These are phyloP conservation scores for Podospora bellae-mahoneyi DNA, from an alignment of 495 filamentous ascomycete species.

Conservation along the genomic window DNA sequence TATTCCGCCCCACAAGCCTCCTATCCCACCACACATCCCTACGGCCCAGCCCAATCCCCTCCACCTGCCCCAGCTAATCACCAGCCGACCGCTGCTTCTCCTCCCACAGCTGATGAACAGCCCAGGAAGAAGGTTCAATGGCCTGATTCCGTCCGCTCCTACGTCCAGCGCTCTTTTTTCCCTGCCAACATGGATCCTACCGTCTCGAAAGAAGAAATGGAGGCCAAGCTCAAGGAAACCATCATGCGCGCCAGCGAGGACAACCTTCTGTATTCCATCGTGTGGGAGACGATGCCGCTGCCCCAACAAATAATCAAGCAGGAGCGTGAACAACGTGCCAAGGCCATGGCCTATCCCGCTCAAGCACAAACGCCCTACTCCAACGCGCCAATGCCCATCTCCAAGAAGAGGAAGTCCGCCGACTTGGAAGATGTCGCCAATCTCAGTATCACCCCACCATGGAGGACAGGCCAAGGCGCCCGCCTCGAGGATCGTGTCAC, in stretches of 20 bases:
- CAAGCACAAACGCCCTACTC: conserved; percentile 16
- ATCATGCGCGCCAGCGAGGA: conserved; percentile 76
- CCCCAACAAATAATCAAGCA: conserved; percentile 80
- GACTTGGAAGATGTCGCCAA: conserved; percentile 41
- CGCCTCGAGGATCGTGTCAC: conserved; percentile 76
- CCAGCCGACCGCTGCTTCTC: conserved; percentile 18
- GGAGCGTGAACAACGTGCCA: conserved; percentile 51
- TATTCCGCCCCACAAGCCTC: conserved; percentile 32
- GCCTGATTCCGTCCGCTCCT: conserved; percentile 70
- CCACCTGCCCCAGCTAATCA: conserved; percentile 30
- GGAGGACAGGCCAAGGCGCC: conserved; percentile 63
- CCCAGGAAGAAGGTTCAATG: conserved; percentile 65
- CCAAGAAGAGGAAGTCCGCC: conserved; percentile 80
- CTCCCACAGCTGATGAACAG: conserved; percentile 25
- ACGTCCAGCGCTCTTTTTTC: conserved; percentile 81
- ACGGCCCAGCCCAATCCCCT: conserved; percentile 24
- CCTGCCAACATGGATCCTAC: conserved; percentile 63
- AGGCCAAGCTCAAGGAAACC: conserved; percentile 76
- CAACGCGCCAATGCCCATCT: not conserved
- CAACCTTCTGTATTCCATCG: conserved; percentile 61
- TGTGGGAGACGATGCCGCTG: conserved; percentile 82
- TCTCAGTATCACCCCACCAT: conserved; percentile 54
- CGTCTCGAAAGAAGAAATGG: conserved; percentile 66
- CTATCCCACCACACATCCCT: conserved; percentile 29
- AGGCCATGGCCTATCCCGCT: conserved; percentile 31